These are phyloP conservation scores for Ustilago cynodontis DNA, from an alignment of 1,284 basidiomycete genomes.

Conservation along the genomic window DNA sequence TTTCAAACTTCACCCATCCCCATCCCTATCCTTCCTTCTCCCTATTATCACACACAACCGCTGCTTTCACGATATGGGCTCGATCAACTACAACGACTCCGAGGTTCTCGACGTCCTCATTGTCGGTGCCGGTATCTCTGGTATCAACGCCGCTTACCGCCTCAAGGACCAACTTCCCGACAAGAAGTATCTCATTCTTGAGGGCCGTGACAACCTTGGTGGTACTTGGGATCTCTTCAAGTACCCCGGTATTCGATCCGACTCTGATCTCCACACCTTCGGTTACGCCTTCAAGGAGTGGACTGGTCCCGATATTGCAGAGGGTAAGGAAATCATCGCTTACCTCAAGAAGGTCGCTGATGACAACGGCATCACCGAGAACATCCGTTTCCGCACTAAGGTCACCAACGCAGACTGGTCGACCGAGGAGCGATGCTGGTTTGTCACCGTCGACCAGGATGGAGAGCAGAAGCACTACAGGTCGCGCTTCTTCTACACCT, in stretches of 20 bases:
- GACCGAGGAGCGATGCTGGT: constrained; percentile 57
- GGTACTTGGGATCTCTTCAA: constrained; percentile 66
- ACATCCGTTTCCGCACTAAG: constrained; percentile 55
- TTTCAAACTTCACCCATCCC: constrained; percentile 1
- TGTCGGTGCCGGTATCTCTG: constrained; percentile 67
- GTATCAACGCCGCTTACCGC: constrained; percentile 68
- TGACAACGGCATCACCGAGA: constrained; percentile 60
- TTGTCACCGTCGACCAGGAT: constrained; percentile 36
- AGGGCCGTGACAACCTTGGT: constrained; percentile 51
- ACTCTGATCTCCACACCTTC: constrained; percentile 53
- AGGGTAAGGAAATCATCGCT: constrained; percentile 57
- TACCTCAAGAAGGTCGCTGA: constrained; percentile 63
- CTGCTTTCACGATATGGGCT: constrained; percentile 34
- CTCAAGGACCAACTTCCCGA: constrained; percentile 51
- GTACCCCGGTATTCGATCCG: constrained; percentile 57
- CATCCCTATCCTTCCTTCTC: background rate
- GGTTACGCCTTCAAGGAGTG: constrained; percentile 60
- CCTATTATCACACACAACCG: background rate
- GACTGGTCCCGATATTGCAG: constrained; percentile 60
- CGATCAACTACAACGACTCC: constrained; percentile 36
- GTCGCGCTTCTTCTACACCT: constrained; percentile 54
- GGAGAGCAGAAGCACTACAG: constrained; percentile 45
- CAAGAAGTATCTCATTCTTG: constrained; percentile 59
- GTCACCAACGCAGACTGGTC: constrained; percentile 51
- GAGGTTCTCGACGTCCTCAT: constrained; percentile 60